phyloP scores from a whole-genome alignment of 208 protist genomes.

The Leptomonas seymouri region DNA sequence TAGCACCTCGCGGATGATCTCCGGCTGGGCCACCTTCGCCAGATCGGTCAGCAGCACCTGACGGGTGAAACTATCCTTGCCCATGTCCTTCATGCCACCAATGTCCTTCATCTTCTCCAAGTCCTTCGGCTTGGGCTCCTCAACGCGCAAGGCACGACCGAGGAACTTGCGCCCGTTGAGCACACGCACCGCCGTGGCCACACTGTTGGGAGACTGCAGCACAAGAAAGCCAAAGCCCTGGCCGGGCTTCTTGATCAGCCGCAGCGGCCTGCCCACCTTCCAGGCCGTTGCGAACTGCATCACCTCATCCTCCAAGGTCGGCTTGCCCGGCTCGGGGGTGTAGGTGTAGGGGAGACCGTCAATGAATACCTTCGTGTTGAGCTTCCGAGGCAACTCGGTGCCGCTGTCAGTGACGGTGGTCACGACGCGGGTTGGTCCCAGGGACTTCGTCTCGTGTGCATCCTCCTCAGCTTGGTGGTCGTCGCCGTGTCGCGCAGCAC shows the following conservation, averaged over 20 bases:
- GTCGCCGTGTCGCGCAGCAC: neutral
- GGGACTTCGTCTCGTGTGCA: slow-evolving; percentile 1
- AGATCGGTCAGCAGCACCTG: slow-evolving; percentile 90
- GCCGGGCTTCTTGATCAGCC: slow-evolving; percentile 88
- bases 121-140: slow-evolving; percentile 84
- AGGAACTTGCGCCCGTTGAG: slow-evolving; percentile 91
- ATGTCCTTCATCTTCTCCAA: slow-evolving; percentile 44
- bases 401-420: slow-evolving; percentile 74
- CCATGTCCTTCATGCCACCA: slow-evolving; percentile 50
- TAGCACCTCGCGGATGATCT: slow-evolving; percentile 90
- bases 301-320: slow-evolving; percentile 82
- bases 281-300: slow-evolving; percentile 80
- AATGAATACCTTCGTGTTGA: slow-evolving; percentile 92
- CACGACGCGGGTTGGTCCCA: slow-evolving; percentile 39
- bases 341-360: slow-evolving; percentile 89
- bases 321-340: slow-evolving; percentile 47
- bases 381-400: slow-evolving; percentile 77
- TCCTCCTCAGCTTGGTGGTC: neutral
- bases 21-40: slow-evolving; percentile 77
- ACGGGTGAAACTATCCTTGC: slow-evolving; percentile 75
- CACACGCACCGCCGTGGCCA: slow-evolving; percentile 80
- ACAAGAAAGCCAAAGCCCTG: slow-evolving; percentile 92
- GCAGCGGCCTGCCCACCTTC: slow-evolving; percentile 86
- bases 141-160: slow-evolving; percentile 83
- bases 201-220: slow-evolving; percentile 87